Evolutionary conservation across 2,329 filamentous ascomycete species (phyloP).

Genomic region (Phaeosphaeria sp.): DNA sequence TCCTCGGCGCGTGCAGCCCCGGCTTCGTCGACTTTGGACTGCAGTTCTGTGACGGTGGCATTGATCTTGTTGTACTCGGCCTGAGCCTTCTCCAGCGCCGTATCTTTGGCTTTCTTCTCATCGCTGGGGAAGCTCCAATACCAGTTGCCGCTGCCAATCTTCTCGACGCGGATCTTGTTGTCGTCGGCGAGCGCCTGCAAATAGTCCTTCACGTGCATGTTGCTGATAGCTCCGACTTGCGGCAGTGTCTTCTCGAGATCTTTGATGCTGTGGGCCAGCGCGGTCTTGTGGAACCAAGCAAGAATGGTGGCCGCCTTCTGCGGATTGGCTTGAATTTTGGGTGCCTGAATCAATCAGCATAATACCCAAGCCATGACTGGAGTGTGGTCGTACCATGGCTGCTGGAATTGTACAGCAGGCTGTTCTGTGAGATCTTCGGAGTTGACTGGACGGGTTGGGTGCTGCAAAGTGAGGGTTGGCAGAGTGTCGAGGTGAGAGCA

Average conservation of each 20-base stretch:
- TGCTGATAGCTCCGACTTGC: conserved; percentile 67
- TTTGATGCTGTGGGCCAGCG: conserved; percentile 69
- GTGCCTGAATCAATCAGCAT: conserved; percentile 48
- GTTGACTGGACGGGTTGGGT: neutral
- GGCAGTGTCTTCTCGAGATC: conserved; percentile 72
- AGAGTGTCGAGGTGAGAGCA: neutral
- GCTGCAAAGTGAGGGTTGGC: neutral
- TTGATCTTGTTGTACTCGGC: conserved; percentile 48
- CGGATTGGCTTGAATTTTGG: conserved; percentile 63
- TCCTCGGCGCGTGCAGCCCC: conserved; percentile 49
- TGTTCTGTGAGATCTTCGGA: neutral
- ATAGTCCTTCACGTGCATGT: conserved; percentile 73
- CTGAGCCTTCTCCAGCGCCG: conserved; percentile 45
- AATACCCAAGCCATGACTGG: neutral
- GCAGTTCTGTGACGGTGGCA: conserved; percentile 46
- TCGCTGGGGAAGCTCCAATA: conserved; percentile 73
- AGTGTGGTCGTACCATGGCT: conserved; percentile 11
- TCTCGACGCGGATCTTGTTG: conserved; percentile 68
- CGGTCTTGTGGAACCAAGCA: conserved; percentile 65
- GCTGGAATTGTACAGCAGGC: neutral
- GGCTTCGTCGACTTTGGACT: conserved; percentile 49
- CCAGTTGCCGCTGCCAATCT: conserved; percentile 75
- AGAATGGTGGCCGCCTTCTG: conserved; percentile 66
- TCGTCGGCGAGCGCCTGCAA: conserved; percentile 69
- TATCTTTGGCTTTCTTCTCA: conserved; percentile 57